A percentile compares a stretch with the other conserved stretches of the same genome.
Conservation (phyloP, 2,329 filamentous ascomycete species). For the Chaetomiaceae sp. region DNA sequence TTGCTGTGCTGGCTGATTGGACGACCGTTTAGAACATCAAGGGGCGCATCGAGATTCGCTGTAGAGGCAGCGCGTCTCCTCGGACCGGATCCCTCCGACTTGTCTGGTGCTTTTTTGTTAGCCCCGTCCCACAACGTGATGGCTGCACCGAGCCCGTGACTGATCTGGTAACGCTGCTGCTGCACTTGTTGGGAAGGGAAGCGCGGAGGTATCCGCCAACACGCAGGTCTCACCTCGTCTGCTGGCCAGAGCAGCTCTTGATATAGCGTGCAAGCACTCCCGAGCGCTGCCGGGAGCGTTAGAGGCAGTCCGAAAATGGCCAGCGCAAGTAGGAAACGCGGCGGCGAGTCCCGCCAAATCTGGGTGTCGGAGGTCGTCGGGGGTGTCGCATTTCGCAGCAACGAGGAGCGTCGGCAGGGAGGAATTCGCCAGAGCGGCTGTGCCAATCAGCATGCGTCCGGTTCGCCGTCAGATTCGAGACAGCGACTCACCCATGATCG, state of each 20-base stretch:
- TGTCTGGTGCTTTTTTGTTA: constrained; percentile 31
- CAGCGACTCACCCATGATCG: constrained; percentile 67
- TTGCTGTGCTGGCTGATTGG: constrained; percentile 59
- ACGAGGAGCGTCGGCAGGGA: constrained; percentile 74
- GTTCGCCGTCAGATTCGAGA: background rate
- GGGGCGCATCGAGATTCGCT: constrained; percentile 53
- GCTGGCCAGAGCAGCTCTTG: constrained; percentile 64
- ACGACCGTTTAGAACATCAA: constrained; percentile 45
- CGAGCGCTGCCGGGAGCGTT: constrained; percentile 67
- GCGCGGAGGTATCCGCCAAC: background rate
- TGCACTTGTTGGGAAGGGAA: background rate
- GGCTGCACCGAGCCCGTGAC: background rate
- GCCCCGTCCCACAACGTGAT: constrained; percentile 10
- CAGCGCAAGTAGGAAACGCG: constrained; percentile 64
- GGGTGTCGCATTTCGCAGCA: constrained; percentile 84
- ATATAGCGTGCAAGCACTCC: constrained; percentile 68
- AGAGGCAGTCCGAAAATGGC: constrained; percentile 68
- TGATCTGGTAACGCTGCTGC: background rate
- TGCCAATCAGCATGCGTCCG: constrained; percentile 23
- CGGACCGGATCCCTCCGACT: constrained; percentile 39
- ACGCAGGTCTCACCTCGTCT: constrained; percentile 56
- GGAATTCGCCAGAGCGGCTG: constrained; percentile 70
- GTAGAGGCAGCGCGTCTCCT: constrained; percentile 58
- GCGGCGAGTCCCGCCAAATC: constrained; percentile 60
- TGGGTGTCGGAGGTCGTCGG: constrained; percentile 64